Base-by-base conservation (phyloP, 208 protist genomes). In the Borovskyia barvae region DNA sequence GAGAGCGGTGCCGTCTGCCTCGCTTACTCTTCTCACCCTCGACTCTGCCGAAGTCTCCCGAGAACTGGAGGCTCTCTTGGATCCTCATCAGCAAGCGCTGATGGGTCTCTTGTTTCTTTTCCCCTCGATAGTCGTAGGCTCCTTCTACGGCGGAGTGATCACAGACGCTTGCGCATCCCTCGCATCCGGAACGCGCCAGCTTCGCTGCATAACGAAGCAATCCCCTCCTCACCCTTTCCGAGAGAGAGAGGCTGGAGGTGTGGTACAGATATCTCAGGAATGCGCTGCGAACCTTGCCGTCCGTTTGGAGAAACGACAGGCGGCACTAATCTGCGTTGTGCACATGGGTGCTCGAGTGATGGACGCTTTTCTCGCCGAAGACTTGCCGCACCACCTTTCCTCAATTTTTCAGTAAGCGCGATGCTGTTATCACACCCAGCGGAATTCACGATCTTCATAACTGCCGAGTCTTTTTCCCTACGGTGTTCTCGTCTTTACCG, bases 1-100 rank as follows among this genome's bases (percentile, higher is more conserved):
- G 7, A 33, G 11, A 25, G n/a, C 19, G 51, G 19, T 26, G 4
- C 56, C 24, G 17, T 9, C 30, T 5, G 35, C 28, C 22, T 32
- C 45, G 22, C 8, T 60, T 26, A 72, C 51, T n/a, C 43, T 65
- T 20, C 30, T 72, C 12, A 47, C 60, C 30, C 37, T 75, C 5
- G 24, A 41, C 5, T 20, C 26, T 5, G 33, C 56, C 33, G 30
- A 37, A 15, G 45, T 22, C 0, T 22, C 9, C n/a, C 26, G 19
- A 0, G 54, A 46, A 7, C 29, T 39, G 14, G 26, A 19, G 7
- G 26, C 15, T 26, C 14, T 11, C 1, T 3, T 9, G 9, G 9
- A n/a, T n/a, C n/a, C 14, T 1, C 42, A 41, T 30, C 49, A 8
- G 12, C 15, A 17, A n/a, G 11, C 28, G 28, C 29, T 70, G 28